Conservation (phyloP, 345 rosid genomes). For the Bretschneidera sinensis region DNA sequence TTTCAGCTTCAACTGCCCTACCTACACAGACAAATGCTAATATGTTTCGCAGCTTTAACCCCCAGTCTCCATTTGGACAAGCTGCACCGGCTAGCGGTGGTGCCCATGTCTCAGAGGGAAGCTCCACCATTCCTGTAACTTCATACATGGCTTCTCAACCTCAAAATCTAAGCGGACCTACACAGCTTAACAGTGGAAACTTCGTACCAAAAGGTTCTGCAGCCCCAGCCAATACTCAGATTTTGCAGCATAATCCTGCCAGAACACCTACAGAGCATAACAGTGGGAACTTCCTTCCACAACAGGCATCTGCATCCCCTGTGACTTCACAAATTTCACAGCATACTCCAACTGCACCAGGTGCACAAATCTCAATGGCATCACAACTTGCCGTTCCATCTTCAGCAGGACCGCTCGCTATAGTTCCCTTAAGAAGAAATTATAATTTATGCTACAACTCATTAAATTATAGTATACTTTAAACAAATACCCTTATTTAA, state of each 20-base stretch:
- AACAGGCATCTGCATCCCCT: slow-evolving; percentile 35
- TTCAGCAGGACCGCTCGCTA: slow-evolving; percentile 35
- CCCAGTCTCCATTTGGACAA: slow-evolving; percentile 40
- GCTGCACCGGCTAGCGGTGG: slow-evolving; percentile 17
- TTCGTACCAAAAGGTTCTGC: slow-evolving; percentile 22
- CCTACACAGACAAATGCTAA: neutral
- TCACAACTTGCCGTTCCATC: slow-evolving; percentile 51
- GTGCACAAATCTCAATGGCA: slow-evolving; percentile 19
- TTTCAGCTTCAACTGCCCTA: slow-evolving; percentile 37
- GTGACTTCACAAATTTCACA: slow-evolving; percentile 30
- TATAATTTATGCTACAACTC: no score
- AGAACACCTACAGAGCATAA: slow-evolving; percentile 29
- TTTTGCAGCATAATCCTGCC: slow-evolving; percentile 19
- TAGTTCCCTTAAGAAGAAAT: no score
- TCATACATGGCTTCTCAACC: slow-evolving; percentile 38
- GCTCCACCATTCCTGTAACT: slow-evolving; percentile 8
- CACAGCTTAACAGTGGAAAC: slow-evolving; percentile 29
- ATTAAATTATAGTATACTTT: no score
- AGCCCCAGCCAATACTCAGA: slow-evolving; percentile 8
- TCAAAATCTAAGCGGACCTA: slow-evolving; percentile 24
- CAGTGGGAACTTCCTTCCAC: slow-evolving; percentile 37
- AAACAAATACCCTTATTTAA: no score
- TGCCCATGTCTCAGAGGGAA: neutral
- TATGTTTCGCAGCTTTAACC: neutral
- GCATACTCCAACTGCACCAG: slow-evolving; percentile 32